Percentiles rank a stretch among this genome's conserved stretches.
phyloP scores from a whole-genome alignment of 192 early-diverging fungal genomes.

The Linnemannia exigua region DNA sequence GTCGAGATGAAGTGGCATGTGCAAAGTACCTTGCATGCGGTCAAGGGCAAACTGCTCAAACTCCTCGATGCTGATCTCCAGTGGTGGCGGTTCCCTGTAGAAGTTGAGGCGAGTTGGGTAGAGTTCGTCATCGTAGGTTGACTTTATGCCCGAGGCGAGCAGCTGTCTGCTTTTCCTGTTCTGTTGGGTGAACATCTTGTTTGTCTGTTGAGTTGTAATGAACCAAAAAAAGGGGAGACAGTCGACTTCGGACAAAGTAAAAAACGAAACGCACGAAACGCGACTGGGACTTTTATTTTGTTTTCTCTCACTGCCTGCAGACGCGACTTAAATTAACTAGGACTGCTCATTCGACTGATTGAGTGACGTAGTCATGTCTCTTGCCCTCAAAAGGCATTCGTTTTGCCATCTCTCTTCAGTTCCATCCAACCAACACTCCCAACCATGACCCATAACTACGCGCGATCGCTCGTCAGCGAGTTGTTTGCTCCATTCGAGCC shows the following conservation, averaged over 20 bases:
- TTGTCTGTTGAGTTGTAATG: neutral
- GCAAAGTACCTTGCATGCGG: conserved; percentile 75
- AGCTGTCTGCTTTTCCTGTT: conserved; percentile 33
- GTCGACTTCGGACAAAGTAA: neutral
- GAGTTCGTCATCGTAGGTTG: conserved; percentile 30
- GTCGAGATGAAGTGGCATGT: neutral
- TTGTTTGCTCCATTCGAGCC: conserved; percentile 51
- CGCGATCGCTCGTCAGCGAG: conserved; percentile 45
- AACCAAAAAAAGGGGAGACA: neutral
- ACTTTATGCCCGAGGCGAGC: conserved; percentile 18
- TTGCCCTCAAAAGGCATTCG: too few relatives aligned
- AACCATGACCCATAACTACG: conserved; percentile 46
- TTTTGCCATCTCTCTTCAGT: neutral
- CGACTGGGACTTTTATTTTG: neutral
- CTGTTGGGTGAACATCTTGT: conserved; percentile 33
- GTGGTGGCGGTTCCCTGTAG: conserved; percentile 73
- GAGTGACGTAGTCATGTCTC: too few relatives aligned
- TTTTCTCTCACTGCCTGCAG: neutral
- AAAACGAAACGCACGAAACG: neutral
- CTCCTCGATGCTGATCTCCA: conserved; percentile 77
- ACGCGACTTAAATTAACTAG: neutral
- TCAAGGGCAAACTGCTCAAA: conserved; percentile 84
- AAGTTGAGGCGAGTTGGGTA: conserved; percentile 73
- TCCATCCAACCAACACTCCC: neutral
- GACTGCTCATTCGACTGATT: neutral